Conservation (phyloP, 352 stramenopile genomes). For the Phytopythium aichiense region DNA sequence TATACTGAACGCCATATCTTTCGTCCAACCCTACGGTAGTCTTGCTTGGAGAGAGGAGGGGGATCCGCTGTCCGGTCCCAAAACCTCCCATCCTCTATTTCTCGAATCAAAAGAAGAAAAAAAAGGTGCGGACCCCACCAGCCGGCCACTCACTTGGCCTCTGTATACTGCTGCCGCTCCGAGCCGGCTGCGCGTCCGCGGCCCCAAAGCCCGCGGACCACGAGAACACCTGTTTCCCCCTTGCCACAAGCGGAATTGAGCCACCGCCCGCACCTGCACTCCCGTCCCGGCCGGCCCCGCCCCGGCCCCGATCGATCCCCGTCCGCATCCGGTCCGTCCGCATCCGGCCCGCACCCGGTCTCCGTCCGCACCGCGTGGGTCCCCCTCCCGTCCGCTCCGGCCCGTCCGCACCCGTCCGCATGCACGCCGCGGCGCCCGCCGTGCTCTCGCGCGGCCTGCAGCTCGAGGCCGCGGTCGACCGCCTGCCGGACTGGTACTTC, state of each 20-base stretch:
- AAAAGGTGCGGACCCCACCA: not conserved
- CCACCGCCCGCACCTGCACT: conserved; percentile 1
- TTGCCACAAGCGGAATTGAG: conserved; percentile 2
- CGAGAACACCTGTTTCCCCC: not conserved
- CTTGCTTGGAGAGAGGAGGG: not conserved
- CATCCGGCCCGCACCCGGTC: too few species aligned
- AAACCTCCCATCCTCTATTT: not conserved
- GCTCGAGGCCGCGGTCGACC: conserved; percentile 66
- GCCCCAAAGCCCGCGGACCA: not conserved
- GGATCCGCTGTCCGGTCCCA: not conserved
- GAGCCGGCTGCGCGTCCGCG: not conserved
- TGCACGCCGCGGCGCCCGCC: conserved; percentile 11
- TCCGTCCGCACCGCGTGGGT: too few species aligned
- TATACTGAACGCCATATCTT: not conserved
- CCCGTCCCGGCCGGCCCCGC: not conserved
- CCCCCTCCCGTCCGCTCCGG: not conserved
- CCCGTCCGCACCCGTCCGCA: not conserved
- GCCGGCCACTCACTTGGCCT: not conserved
- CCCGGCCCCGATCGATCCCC: too few species aligned
- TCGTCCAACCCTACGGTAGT: not conserved
- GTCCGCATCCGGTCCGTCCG: not conserved
- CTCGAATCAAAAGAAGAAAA: not conserved
- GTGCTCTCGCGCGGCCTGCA: conserved; percentile 49
- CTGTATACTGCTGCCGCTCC: not conserved
- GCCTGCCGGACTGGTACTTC: conserved; percentile 66